Evolutionary conservation across 805 yeast genomes (phyloP).

Genomic region (Candida verbasci): DNA sequence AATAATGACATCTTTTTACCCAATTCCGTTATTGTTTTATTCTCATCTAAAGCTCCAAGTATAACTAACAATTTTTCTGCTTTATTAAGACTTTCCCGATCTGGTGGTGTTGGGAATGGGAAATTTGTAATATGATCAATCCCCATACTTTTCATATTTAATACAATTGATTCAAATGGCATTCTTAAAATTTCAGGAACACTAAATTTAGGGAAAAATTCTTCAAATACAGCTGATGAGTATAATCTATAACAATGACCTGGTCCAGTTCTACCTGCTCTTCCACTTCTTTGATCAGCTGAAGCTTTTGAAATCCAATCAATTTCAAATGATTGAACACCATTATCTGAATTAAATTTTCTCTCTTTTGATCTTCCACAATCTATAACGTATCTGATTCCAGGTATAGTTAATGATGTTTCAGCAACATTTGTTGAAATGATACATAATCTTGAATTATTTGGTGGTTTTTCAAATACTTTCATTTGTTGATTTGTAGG

Average conservation of each 20-base stretch:
- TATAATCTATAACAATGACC: conserved; percentile 93
- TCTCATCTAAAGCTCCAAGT: conserved; percentile 70
- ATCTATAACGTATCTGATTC: conserved; percentile 90
- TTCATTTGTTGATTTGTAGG: conserved; percentile 96
- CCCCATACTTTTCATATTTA: conserved; percentile 96
- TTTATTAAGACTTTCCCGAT: conserved; percentile 48
- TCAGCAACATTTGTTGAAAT: conserved; percentile 98
- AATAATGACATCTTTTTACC: conserved; percentile 86
- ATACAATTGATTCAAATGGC: conserved; percentile 95
- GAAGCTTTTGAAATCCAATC: conserved; percentile 95
- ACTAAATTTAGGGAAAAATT: conserved; percentile 77
- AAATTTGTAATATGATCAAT: conserved; percentile 85
- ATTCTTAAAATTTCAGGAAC: conserved; percentile 87
- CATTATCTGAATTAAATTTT: conserved; percentile 72
- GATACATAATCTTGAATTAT: conserved; percentile 80
- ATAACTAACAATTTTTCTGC: conserved; percentile 67
- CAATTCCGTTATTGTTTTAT: conserved; percentile 60
- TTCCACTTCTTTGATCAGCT: conserved; percentile 91
- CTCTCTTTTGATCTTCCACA: conserved; percentile 93
- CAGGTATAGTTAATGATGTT: conserved; percentile 94
- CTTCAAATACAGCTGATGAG: conserved; percentile 91
- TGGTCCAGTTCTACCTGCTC: conserved; percentile 99
- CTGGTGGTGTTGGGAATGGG: conserved; percentile 96
- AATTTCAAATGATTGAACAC: conserved; percentile 88
- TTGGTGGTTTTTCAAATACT: conserved; percentile 82